Base-by-base conservation (phyloP, 805 yeast species). In the Kazachstania taianensis region DNA sequence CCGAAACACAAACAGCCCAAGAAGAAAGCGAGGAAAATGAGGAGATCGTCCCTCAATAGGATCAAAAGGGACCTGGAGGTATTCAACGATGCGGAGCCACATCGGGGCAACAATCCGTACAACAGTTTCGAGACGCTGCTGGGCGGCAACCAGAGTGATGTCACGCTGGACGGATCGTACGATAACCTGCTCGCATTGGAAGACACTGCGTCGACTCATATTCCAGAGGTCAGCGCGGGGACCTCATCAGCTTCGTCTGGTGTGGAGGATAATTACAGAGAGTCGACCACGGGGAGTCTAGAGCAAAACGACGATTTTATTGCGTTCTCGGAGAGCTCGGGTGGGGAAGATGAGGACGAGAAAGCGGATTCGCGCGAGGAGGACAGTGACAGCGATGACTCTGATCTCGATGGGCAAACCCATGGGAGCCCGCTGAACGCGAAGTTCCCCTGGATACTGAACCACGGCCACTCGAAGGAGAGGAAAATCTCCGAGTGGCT, bases 401-500 rank as follows among this genome's bases (percentile, higher is more conserved):
- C 28, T 7, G 35, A 25, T 5, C 36, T 29, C 7, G 40, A 36
- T 7, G 40, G 27, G 8, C 32, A 36, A 4, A 14, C 3, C 35
- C 36, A 22, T 22, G 12, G 10, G 12, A 12, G 25, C 8, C 15
- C 6, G 18, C 37, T 35, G 25, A 43, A 39, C 28, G 34, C 35
- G 27, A 63, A 59, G 33, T 61, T 51, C 41, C 94, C 94, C 0
- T 86, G 95, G 95, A 69, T 82, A 16, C 67, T 75, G 37, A 74
- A 78, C 42, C 81, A 77, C 43, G 86, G 82, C 46, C 94, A 83
- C 51, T 73, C 85, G 1, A 71, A 64, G 36, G 86, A 81, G 52
- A 69, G 70, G 45, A 89, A 82, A 48, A 75, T 86, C 23, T 78
- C 87, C 1, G 86, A 81, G 44, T 85, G 96, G 92, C 66, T 89